These are phyloP conservation scores for Psidium friedrichsthalianum DNA, from an alignment of 345 rosid genomes.

Conservation along the genomic window DNA sequence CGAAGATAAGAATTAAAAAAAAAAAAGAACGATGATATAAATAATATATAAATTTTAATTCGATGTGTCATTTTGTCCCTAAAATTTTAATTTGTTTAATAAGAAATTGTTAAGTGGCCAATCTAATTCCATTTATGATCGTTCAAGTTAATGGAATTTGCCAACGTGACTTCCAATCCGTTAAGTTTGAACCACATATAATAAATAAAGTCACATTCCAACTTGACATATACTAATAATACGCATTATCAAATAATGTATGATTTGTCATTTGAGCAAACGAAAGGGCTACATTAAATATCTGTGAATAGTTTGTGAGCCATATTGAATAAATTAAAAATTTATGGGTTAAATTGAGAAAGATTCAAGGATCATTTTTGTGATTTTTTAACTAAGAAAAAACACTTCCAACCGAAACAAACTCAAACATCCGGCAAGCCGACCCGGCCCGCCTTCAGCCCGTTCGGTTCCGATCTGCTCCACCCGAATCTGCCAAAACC, in stretches of 20 bases:
- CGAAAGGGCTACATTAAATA: rapidly evolving
- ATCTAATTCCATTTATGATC: background rate
- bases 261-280: background rate
- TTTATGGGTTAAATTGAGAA: background rate
- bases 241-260: background rate
- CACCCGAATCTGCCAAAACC: background rate
- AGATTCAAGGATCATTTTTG: background rate
- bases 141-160: background rate
- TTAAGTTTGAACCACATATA: background rate
- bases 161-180: background rate
- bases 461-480: background rate
- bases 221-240: no score
- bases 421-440: background rate
- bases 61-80: rapidly evolving
- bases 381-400: background rate
- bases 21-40: background rate
- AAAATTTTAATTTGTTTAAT: background rate
- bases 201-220: background rate
- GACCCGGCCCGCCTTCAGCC: background rate
- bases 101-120: no score
- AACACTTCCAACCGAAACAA: background rate
- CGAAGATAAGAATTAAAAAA: background rate
- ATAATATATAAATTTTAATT: background rate
- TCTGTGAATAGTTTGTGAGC: background rate
- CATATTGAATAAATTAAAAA: background rate